Evolutionary conservation across 2,329 filamentous ascomycete genomes (phyloP), one percentile per base, ranked within the genome.

Genomic region (Cercospora canescens): DNA sequence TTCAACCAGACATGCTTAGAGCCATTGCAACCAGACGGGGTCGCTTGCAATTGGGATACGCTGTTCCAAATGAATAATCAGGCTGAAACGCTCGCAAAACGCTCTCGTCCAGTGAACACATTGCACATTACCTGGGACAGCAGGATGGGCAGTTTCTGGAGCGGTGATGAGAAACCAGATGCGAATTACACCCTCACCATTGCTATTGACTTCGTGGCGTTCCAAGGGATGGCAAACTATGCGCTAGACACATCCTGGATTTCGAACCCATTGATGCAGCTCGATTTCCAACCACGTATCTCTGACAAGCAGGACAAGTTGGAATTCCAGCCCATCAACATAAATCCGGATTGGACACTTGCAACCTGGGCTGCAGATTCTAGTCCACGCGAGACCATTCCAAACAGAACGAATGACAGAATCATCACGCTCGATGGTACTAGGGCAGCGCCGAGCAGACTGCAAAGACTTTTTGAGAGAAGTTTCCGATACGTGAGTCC

Each of bases 361-460:
- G 70, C 71, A 8, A 69, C 75, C 12, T 76, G 71, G 70, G 75
- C 74, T 28, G 57, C 57, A 8, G 8, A 68, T 67, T 12, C 67
- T 63, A 28, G 57, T 63, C 4, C 2, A 0, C 12, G n/a, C 1
- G 4, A 26, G 7, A 2, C 1, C 1, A 58, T 39, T 8, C 26
- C 37, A 12, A 12, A 30, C 16, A 14, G 1, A 4, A 6, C 21
- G 6, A 26, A 16, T 12, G 18, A 28, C 2, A 1, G 4, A 18
- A 9, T 21, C 11, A 18, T 26, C 18, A 14, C 35, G 35, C 18
- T 39, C 4, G 35, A 32, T n/a, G 6, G n/a, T 0, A 28, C 11
- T 3, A 45, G 35, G 32, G 8, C 41, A 32, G 30, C 35, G 16
- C 21, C 35, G 12, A 6, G 4, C 1, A 41, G 56, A n/a, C 6